Evolutionary conservation across 164 flowering plant species (phyloP), one percentile per base, ranked within the genome.

Genomic region (Aristolochia californica): DNA sequence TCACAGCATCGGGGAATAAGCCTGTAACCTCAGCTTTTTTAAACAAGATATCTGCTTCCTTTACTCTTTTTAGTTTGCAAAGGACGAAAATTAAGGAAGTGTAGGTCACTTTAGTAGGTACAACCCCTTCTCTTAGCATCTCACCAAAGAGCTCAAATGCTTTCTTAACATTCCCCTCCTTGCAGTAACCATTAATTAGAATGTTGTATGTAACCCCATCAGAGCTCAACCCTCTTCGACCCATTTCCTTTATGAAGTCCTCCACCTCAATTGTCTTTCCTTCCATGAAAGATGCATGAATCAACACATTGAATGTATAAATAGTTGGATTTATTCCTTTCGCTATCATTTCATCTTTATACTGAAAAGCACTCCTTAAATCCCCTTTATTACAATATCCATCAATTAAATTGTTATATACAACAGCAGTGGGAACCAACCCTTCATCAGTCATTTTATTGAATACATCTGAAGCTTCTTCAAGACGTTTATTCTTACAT

Each of bases 141-240:
- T 82, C 91, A 62, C 72, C 76, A 53, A 68, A 65, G 47, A 90
- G 82, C 7, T 62, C 64, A 64, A 91, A 81, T 17, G 97, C 89
- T 63, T 78, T 83, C 70, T 65, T 70, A 1, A 65, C 81, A 64
- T 82, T 66, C 40, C 81, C 83, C 61, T 78, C 75, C 63, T 73
- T 77, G 68, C 88, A 81, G 59, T 81, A 80, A 48, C 95, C 87
- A 68, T 85, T 85, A 43, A 91, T 84, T 75, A 87, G 62, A 53
- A 81, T 85, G 75, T 87, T 87, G 64, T 82, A 91, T 5, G 96
- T 91, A 22, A 91, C 64, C 16, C 57, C 69, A 73, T 91, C 88
- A 17, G 77, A 77, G 53, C 13, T 52, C 18, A 85, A 20, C 1
- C 74, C 78, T 61, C 72, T 78, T 43, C 63, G 73, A 48, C 48